phyloP scores from a whole-genome alignment of 768 basidiomycete species.

The Suillus americanus region DNA sequence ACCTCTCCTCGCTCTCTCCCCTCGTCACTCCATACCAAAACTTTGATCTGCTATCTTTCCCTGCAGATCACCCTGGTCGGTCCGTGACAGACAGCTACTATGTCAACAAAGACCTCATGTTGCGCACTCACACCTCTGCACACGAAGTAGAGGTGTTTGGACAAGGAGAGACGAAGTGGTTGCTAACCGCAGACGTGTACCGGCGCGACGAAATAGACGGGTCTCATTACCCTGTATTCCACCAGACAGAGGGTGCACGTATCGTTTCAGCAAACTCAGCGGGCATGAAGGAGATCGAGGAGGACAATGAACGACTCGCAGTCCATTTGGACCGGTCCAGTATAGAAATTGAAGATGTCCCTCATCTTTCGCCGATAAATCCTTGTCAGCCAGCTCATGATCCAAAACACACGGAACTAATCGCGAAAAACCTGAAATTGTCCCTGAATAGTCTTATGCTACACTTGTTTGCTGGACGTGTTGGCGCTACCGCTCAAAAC shows the following conservation, averaged over 20 bases:
- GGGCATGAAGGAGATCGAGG: conserved; percentile 61
- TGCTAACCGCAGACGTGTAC: conserved; percentile 96
- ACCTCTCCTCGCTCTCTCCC: conserved; percentile 78
- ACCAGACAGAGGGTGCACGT: conserved; percentile 95
- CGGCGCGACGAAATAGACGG: conserved; percentile 96
- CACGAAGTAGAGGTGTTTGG: conserved; percentile 94
- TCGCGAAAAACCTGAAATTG: conserved; percentile 85
- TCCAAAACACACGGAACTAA: conserved; percentile 65
- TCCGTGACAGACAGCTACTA: conserved; percentile 94
- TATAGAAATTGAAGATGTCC: conserved; percentile 86
- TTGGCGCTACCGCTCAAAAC: conserved; percentile 50
- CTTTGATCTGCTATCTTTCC: conserved; percentile 96
- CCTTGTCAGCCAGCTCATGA: conserved; percentile 81
- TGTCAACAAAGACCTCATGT: conserved; percentile 85
- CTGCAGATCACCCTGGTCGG: conserved; percentile 90
- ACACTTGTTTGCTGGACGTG: conserved; percentile 69
- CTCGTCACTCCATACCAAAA: conserved; percentile 89
- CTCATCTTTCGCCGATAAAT: conserved; percentile 70
- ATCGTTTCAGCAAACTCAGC: conserved; percentile 65
- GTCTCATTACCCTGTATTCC: conserved; percentile 96
- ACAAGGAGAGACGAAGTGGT: conserved; percentile 75
- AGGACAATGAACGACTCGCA: conserved; percentile 68
- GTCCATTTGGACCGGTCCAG: conserved; percentile 64
- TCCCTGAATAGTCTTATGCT: conserved; percentile 86
- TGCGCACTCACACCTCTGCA: conserved; percentile 97